Percentiles rank a stretch among this genome's conserved stretches.
phyloP scores from a whole-genome alignment of 306 rosid species.

The Glycine soja region DNA sequence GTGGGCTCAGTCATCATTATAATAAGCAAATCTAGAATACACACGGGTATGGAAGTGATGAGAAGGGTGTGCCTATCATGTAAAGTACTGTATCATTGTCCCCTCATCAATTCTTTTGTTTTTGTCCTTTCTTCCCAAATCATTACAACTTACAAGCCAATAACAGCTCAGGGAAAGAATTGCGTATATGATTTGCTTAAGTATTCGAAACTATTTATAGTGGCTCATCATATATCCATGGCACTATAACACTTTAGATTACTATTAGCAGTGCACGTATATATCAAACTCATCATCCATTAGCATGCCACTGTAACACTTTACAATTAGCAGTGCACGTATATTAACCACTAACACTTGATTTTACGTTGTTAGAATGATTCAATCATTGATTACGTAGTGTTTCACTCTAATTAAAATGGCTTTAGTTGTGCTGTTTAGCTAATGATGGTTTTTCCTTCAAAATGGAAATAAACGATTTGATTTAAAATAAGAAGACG shows the following conservation, averaged over 20 bases:
- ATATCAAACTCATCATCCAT: not conserved
- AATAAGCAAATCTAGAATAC: not conserved
- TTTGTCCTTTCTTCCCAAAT: slow-evolving; percentile 1
- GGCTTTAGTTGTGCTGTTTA: not conserved
- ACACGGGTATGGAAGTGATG: not conserved
- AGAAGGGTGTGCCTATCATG: not conserved
- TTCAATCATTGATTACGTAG: not conserved
- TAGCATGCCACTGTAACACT: not conserved
- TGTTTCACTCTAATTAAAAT: not conserved
- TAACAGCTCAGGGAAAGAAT: not conserved
- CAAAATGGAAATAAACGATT: too few relatives aligned
- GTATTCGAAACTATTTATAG: not conserved
- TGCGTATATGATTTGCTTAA: slow-evolving; percentile 4
- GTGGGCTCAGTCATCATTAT: not conserved
- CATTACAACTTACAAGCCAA: not conserved
- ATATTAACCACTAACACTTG: not conserved
- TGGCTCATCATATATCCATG: not conserved
- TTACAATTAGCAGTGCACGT: too few relatives aligned
- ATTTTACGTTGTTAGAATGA: not conserved
- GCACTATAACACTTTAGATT: not conserved
- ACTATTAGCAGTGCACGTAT: not conserved
- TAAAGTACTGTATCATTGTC: not conserved
- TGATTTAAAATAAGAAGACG: fast-evolving
- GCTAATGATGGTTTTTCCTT: too few relatives aligned
- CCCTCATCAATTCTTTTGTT: too few relatives aligned